Evolutionary conservation across 1,284 basidiomycete genomes (phyloP).

Genomic region (Pseudozyma pruni): DNA sequence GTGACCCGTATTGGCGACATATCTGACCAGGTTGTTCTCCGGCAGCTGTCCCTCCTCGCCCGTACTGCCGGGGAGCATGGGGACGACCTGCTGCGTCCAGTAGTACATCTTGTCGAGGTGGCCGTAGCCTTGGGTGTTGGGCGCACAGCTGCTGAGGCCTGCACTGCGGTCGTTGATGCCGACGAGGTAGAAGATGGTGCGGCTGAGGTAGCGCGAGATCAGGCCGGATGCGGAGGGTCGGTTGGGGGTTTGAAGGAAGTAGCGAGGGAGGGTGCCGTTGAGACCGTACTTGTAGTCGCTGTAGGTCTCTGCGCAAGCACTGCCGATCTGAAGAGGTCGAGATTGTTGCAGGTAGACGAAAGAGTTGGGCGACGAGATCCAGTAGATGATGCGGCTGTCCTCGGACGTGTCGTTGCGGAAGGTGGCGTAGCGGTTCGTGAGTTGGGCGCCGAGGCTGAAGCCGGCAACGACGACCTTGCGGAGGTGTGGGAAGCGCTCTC

Average conservation of each 20-base stretch:
- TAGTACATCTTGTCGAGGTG: conserved; percentile 60
- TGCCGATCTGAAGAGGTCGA: conserved; percentile 32
- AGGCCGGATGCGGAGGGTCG: conserved; percentile 10
- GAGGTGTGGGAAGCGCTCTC: conserved; percentile 51
- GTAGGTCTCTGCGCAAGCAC: conserved; percentile 31
- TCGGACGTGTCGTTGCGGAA: conserved; percentile 40
- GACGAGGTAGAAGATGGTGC: conserved; percentile 55
- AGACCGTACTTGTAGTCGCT: conserved; percentile 65
- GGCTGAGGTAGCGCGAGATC: conserved; percentile 36
- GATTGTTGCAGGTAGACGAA: conserved; percentile 56
- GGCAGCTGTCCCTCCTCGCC: conserved; percentile 38
- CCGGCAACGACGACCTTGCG: conserved; percentile 61
- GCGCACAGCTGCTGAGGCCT: conserved; percentile 46
- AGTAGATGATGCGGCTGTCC: conserved; percentile 51
- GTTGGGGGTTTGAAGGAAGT: conserved; percentile 24
- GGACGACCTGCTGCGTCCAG: conserved; percentile 54
- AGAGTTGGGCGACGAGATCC: conserved; percentile 57
- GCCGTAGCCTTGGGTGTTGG: conserved; percentile 50
- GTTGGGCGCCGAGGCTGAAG: conserved; percentile 59
- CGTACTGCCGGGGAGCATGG: conserved; percentile 46
- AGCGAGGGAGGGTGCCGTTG: conserved; percentile 53
- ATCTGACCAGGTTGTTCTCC: conserved; percentile 28
- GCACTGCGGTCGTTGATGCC: conserved; percentile 43
- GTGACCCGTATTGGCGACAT: conserved; percentile 45
- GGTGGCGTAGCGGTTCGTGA: conserved; percentile 55